Evolutionary conservation across 306 rosid genomes (phyloP).

Genomic region (Sechiopsis laciniata): DNA sequence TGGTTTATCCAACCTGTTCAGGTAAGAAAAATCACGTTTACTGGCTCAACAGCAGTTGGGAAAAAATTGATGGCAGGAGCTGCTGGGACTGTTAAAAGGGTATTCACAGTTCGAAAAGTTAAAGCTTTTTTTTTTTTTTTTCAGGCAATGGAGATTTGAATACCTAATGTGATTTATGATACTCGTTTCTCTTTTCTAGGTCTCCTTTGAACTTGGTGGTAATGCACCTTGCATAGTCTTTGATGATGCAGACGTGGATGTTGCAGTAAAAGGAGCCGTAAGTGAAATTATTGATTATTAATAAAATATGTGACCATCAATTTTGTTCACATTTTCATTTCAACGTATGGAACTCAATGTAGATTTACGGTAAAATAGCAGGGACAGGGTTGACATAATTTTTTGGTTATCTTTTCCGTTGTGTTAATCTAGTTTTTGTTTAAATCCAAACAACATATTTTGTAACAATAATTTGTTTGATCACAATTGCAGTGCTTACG

Average conservation of each 20-base stretch:
- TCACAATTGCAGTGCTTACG: background rate
- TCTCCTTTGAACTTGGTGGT: slow-evolving; percentile 97
- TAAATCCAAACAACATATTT: background rate
- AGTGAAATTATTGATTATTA: slow-evolving; percentile 30
- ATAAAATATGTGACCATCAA: background rate
- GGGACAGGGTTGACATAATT: background rate
- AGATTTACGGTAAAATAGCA: background rate
- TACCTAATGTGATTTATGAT: slow-evolving; percentile 19
- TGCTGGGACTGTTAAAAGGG: slow-evolving; percentile 87
- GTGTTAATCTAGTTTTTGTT: background rate
- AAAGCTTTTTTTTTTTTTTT: background rate
- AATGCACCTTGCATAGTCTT: slow-evolving; percentile 95
- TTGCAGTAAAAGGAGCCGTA: slow-evolving; percentile 92
- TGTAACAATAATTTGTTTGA: background rate
- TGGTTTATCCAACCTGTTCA: slow-evolving; percentile 31
- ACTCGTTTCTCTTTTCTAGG: slow-evolving; percentile 38
- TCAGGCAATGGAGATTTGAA: slow-evolving; percentile 26
- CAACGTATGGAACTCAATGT: background rate
- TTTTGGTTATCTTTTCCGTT: background rate
- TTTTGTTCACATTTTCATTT: background rate
- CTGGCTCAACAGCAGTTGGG: slow-evolving; percentile 96
- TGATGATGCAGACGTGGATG: slow-evolving; percentile 92
- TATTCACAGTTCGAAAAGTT: slow-evolving; percentile 28
- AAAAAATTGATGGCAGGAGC: slow-evolving; percentile 97
- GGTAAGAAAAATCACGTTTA: slow-evolving; percentile 95